Evolutionary conservation across 345 rosid species (phyloP).

Genomic region (Durio zibethinus): DNA sequence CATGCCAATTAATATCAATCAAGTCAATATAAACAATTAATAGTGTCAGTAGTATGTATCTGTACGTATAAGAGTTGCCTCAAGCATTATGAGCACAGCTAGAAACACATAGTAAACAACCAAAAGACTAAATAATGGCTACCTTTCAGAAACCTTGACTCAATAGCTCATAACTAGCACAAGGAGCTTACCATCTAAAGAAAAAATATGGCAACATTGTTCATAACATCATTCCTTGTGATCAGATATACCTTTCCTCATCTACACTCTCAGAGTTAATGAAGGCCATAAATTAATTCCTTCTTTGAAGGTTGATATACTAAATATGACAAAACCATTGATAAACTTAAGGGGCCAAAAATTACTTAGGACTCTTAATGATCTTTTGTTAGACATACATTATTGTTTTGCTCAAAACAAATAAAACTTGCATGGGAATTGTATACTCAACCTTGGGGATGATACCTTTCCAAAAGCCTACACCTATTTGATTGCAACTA

Average conservation of each 20-base stretch:
- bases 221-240: background rate
- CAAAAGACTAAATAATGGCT: background rate
- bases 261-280: background rate
- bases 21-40: background rate
- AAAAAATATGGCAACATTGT: background rate
- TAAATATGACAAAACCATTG: background rate
- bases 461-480: background rate
- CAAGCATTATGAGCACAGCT: background rate
- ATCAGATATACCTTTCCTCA: background rate
- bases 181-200: background rate
- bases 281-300: background rate
- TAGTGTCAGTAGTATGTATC: background rate
- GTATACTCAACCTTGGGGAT: background rate
- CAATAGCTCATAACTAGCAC: background rate
- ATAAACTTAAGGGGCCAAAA: background rate
- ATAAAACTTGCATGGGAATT: background rate
- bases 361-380: background rate
- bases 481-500: background rate
- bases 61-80: too few relatives aligned
- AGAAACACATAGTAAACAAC: background rate
- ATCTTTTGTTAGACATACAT: background rate
- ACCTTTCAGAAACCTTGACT: background rate
- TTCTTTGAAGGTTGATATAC: background rate
- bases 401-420: background rate
- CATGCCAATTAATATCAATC: background rate